These are phyloP conservation scores for Colletotrichum orchidophilum DNA, from an alignment of 2,329 filamentous ascomycete genomes.

Conservation along the genomic window DNA sequence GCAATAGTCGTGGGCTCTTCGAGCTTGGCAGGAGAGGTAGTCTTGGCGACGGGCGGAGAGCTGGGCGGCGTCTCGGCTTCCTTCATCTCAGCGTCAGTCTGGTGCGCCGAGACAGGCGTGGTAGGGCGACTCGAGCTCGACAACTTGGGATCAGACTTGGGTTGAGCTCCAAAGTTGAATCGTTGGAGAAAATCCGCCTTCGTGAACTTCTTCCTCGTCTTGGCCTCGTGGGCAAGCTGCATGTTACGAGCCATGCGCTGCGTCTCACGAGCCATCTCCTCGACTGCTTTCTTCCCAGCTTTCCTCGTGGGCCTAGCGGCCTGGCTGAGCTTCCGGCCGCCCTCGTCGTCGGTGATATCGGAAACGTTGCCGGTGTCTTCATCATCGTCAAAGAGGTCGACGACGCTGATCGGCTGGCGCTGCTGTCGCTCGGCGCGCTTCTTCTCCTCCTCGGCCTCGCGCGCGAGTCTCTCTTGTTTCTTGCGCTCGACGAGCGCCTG, in stretches of 20 bases:
- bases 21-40: conserved; percentile 35
- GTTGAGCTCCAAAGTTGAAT: conserved; percentile 76
- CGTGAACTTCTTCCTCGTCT: conserved; percentile 89
- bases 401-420: conserved; percentile 48
- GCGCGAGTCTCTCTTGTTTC: conserved; percentile 73
- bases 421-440: conserved; percentile 55
- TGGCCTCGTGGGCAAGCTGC: conserved; percentile 89
- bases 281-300: conserved; percentile 92
- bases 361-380: conserved; percentile 64
- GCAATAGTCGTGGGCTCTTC: conserved; percentile 31
- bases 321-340: conserved; percentile 74
- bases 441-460: conserved; percentile 67
- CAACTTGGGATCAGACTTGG: conserved; percentile 44
- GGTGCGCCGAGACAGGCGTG: conserved; percentile 54
- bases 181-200: conserved; percentile 84
- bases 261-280: conserved; percentile 95
- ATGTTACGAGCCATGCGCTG: conserved; percentile 90
- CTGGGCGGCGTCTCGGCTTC: conserved; percentile 75
- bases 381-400: conserved; percentile 50
- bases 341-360: conserved; percentile 70
- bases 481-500: conserved; percentile 79
- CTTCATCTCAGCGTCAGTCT: conserved; percentile 61
- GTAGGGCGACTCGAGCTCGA: conserved; percentile 66
- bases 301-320: conserved; percentile 77
- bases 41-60: conserved; percentile 62